Base-by-base conservation (phyloP, 129 eudicot genomes). In the Centella asiatica region DNA sequence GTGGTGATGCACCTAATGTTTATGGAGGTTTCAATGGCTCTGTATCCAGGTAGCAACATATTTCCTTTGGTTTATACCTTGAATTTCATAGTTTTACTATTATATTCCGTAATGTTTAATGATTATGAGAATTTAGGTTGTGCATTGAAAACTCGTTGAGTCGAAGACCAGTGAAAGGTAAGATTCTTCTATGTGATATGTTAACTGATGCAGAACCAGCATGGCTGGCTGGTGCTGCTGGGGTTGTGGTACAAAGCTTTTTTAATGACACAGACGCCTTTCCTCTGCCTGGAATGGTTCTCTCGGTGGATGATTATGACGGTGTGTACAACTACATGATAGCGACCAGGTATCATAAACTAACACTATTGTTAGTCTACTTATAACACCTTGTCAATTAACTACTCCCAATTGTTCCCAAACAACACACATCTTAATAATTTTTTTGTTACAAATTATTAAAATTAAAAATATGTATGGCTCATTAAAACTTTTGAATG, bases 1-100 rank as follows among this genome's bases (percentile, higher is more conserved):
- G 80, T 7, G 81, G 58, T 4, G 70, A 78, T 29, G 85, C 69
- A 20, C 80, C 85, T n/a, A 71, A 79, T 59, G 57, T 74, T 0
- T 53, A 62, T 40, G 13, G 65, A 23, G 80, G 80, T 32, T 79
- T 57, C 28, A 57, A 56, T 26, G 33, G 69, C 13, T 61, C 29
- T 7, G 44, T 37, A 6, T 79, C 85, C 39, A 71, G 85, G 80
- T 79, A 66, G 33, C 18, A 55, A 31, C 26, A 29, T 1, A 15
- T 50, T n/a, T 65, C 34, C n/a, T 34, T 34, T 4, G 39, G 9
- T 34, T 34, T 34, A 34, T 34, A 34, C 9, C 4, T 34, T 34
- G 9, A 3, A 3, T 3, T 34, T 34, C 5, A 34, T 9, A 34
- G 9, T 4, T 34, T 9, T 34, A 34, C 39, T 3, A 34, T 4